A percentile compares a stretch with the other conserved stretches of the same genome.
Evolutionary conservation across 805 yeast genomes (phyloP).

Genomic region (Helenozyma baotianmanensis): DNA sequence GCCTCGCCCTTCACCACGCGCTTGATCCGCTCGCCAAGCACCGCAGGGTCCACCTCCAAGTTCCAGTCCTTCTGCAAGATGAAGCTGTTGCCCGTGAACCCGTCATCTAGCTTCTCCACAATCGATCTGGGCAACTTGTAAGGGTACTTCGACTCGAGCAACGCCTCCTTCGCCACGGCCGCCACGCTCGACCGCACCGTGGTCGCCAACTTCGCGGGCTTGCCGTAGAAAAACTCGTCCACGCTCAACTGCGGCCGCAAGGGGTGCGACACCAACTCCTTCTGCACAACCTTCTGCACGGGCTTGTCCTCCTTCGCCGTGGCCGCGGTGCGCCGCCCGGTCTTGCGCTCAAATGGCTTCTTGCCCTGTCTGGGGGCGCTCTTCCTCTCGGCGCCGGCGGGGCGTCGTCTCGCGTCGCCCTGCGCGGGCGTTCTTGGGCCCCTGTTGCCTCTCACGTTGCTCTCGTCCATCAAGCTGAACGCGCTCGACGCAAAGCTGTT

Average conservation of each 20-base stretch:
- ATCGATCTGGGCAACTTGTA: conserved; percentile 33
- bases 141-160: conserved; percentile 38
- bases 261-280: conserved; percentile 12
- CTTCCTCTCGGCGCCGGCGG: neutral
- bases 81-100: conserved; percentile 24
- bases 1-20: conserved; percentile 31
- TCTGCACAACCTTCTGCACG: conserved; percentile 9
- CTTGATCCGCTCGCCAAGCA: conserved; percentile 22
- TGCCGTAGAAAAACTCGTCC: conserved; percentile 35
- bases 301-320: too few species aligned
- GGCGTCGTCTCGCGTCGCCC: neutral
- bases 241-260: conserved; percentile 19
- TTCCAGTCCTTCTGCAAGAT: conserved; percentile 28
- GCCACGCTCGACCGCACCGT: conserved; percentile 32
- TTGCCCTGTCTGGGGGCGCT: too few species aligned
- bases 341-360: too few species aligned
- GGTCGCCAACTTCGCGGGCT: conserved; percentile 18
- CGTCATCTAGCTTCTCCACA: conserved; percentile 20
- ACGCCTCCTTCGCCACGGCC: conserved; percentile 35
- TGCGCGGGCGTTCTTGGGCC: neutral
- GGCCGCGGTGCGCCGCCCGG: too few species aligned
- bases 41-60: conserved; percentile 17
- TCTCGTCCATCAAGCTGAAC: conserved; percentile 1
- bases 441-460: neutral
- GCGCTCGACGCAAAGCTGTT: conserved; percentile 11